A percentile compares a stretch with the other conserved stretches of the same genome.
phyloP scores from a whole-genome alignment of 2,329 filamentous ascomycete species.

The Colletotrichum sojae region DNA sequence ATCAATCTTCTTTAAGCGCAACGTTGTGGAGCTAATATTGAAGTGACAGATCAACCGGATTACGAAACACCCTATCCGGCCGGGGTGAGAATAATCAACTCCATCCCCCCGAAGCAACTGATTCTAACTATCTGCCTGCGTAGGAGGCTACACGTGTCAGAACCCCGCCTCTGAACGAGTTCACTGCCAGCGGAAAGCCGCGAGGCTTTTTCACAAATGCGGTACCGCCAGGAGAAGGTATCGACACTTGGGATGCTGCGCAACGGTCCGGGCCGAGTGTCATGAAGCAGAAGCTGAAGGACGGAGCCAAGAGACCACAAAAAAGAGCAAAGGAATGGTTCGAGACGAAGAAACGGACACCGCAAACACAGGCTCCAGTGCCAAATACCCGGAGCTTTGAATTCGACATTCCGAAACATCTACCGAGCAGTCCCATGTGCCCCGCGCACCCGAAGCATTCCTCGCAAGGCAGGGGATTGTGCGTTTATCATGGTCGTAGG shows the following conservation, averaged over 20 bases:
- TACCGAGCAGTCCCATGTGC: slow-evolving; percentile 66
- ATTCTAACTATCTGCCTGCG: slow-evolving; percentile 31
- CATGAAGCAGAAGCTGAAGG: slow-evolving; percentile 26
- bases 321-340: slow-evolving; percentile 53
- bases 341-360: slow-evolving; percentile 49
- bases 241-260: slow-evolving; percentile 36
- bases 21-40: slow-evolving; percentile 5
- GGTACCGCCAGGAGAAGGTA: slow-evolving; percentile 46
- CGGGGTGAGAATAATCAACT: slow-evolving; percentile 46
- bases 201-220: slow-evolving; percentile 62
- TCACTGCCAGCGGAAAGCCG: slow-evolving; percentile 52
- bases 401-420: slow-evolving; percentile 66
- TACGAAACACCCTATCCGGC: slow-evolving; percentile 50
- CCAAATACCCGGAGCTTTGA: slow-evolving; percentile 52
- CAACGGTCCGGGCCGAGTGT: background rate
- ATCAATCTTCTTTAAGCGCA: background rate
- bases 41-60: slow-evolving; percentile 36
- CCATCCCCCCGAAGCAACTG: background rate
- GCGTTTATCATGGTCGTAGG: slow-evolving; percentile 64
- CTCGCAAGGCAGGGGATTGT: slow-evolving; percentile 62
- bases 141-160: slow-evolving; percentile 65
- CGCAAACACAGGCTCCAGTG: slow-evolving; percentile 37
- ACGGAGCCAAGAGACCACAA: slow-evolving; percentile 44
- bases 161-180: slow-evolving; percentile 61
- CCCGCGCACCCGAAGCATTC: slow-evolving; percentile 62